phyloP scores from a whole-genome alignment of 306 rosid genomes.

The Prunus fruticosa region DNA sequence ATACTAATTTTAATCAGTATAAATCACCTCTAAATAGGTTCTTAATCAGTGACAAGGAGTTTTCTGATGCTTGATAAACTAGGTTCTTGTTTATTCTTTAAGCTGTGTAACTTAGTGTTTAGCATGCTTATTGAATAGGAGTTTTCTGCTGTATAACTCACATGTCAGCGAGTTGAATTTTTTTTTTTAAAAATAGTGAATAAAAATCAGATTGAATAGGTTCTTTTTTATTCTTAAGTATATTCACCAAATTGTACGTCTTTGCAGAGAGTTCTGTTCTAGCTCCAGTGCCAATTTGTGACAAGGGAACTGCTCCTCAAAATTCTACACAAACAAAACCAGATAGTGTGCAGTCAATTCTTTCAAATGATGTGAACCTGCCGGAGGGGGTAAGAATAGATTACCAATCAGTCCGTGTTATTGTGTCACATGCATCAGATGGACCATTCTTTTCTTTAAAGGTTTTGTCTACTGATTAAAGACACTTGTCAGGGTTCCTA shows the following conservation, averaged over 20 bases:
- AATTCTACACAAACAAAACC: constrained; percentile 36
- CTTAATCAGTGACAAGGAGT: too few species aligned
- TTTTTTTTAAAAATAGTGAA: neutral
- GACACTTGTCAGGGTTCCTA: neutral
- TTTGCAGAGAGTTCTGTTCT: constrained; percentile 60
- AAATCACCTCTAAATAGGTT: too few species aligned
- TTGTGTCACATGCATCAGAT: constrained; percentile 11
- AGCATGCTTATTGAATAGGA: neutral
- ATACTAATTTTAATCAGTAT: too few species aligned
- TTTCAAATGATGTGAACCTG: constrained; percentile 42
- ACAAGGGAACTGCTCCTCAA: constrained; percentile 39
- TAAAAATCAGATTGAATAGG: constrained; percentile 5
- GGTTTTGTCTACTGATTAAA: neutral
- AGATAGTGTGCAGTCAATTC: constrained; percentile 41
- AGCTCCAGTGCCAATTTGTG: constrained; percentile 40
- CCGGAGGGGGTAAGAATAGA: constrained; percentile 40
- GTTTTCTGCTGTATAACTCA: neutral
- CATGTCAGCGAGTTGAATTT: neutral
- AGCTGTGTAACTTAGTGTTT: neutral
- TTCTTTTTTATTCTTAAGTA: constrained; percentile 4
- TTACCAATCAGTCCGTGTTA: constrained; percentile 1
- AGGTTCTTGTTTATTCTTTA: too few species aligned
- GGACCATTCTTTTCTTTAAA: neutral
- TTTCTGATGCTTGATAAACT: too few species aligned
- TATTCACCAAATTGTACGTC: constrained; percentile 19